These are phyloP conservation scores for Neonectria hederae DNA, from an alignment of 2,329 filamentous ascomycete genomes.

Conservation along the genomic window DNA sequence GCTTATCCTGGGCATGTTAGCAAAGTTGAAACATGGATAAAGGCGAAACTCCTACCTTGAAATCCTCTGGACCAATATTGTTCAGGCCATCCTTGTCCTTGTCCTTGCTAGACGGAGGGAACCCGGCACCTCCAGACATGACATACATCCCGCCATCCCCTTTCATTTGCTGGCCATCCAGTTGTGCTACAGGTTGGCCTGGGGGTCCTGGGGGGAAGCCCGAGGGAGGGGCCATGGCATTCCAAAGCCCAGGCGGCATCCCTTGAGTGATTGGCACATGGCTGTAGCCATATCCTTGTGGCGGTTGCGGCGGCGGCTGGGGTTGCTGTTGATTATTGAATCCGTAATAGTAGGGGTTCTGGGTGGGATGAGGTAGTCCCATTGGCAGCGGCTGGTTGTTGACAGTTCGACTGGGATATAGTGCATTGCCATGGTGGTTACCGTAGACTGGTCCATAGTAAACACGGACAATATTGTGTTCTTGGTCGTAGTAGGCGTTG, in stretches of 20 bases:
- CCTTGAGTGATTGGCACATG: constrained; percentile 46
- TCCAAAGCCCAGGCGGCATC: constrained; percentile 38
- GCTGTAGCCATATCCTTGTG: constrained; percentile 31
- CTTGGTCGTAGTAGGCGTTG: constrained; percentile 67
- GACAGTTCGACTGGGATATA: constrained; percentile 56
- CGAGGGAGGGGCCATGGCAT: constrained; percentile 33
- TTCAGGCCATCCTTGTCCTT: constrained; percentile 40
- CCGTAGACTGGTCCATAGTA: constrained; percentile 68
- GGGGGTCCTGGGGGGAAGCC: constrained; percentile 27
- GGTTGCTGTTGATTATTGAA: constrained; percentile 43
- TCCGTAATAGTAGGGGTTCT: constrained; percentile 56
- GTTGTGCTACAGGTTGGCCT: constrained; percentile 8
- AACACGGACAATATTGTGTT: constrained; percentile 62
- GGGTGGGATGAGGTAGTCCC: constrained; percentile 54
- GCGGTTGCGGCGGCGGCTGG: constrained; percentile 28
- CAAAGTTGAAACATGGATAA: constrained; percentile 2
- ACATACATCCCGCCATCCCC: constrained; percentile 9
- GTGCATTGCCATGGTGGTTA: constrained; percentile 53
- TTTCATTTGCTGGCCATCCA: constrained; percentile 15
- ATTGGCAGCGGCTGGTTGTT: constrained; percentile 48
- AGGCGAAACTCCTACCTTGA: constrained; percentile 27
- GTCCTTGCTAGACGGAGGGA: constrained; percentile 30
- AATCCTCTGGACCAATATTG: constrained; percentile 43
- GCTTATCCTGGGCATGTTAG: constrained; percentile 25
- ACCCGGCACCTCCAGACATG: constrained; percentile 16